Evolutionary conservation across 2,329 filamentous ascomycete species (phyloP), one percentile per base, ranked within the genome.

Genomic region (Trichoderma atrobrunneum): DNA sequence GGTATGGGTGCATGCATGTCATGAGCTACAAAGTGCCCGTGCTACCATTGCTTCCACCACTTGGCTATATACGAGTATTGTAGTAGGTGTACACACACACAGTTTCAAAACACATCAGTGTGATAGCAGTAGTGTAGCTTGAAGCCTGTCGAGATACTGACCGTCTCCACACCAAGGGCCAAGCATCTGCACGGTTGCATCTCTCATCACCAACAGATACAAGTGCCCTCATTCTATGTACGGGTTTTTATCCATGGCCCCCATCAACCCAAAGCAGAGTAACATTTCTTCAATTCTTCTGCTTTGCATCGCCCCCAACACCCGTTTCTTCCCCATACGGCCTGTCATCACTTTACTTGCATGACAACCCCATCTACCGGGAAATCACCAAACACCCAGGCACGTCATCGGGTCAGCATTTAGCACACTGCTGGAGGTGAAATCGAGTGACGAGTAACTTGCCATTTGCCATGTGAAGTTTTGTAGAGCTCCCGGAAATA

Each of bases 321-420:
- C 21, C 26, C 21, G 21, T 36, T 39, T 18, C 26, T 28, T 51
- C 39, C 34, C 60, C 34, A 18, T 30, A 28, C 36, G 39, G 43
- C 39, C 39, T 8, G 62, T 51, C 62, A 64, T 64, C 62, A 63
- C 60, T 34, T 63, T 43, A 63, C 57, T 60, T 34, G 57, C 57
- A 60, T 60, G 36, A 39, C 60, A 28, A 43, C 24, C 60, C 34
- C 60, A 63, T 64, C 28, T 32, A 21, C 39, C 62, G 62, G 39
- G 62, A 64, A 64, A 39, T 26, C 60, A 62, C 26, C 18, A 51
- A 28, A 18, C 39, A 12, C 39, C 62, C 12, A 32, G 62, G 62
- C 62, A 64, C 61, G 61, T 64, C 39, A 64, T 64, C 39, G 39
- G 28, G 62, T 64, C 62, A 64, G 62, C 62, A 32, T 51, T 64